Percentiles rank a stretch among this genome's conserved stretches.
phyloP scores from a whole-genome alignment of 305 asterid genomes.

The Fraxinus latifolia region DNA sequence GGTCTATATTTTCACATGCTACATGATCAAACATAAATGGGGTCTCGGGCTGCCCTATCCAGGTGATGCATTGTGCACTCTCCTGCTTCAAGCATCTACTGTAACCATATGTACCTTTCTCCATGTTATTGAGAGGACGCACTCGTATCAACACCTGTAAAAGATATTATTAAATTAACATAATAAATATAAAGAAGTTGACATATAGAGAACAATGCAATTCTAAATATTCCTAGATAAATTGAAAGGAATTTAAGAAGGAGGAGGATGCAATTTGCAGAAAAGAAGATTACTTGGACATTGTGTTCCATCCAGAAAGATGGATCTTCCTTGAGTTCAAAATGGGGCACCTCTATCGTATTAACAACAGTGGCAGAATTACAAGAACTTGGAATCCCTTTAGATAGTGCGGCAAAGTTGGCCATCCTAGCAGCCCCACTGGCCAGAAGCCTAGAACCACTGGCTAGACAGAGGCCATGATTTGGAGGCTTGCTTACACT shows the following conservation, averaged over 20 bases:
- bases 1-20: conserved; percentile 84
- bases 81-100: conserved; percentile 91
- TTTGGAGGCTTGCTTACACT: conserved; percentile 79
- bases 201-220: background rate
- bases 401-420: conserved; percentile 56
- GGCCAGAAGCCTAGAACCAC: conserved; percentile 57
- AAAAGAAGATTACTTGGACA: conserved; percentile 66
- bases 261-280: background rate
- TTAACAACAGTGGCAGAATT: conserved; percentile 47
- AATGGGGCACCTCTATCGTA: conserved; percentile 72
- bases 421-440: conserved; percentile 54
- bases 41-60: conserved; percentile 92
- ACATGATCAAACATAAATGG: conserved; percentile 94
- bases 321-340: conserved; percentile 85
- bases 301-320: conserved; percentile 96
- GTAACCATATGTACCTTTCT: conserved; percentile 61
- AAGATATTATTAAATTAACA: background rate
- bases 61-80: conserved; percentile 69
- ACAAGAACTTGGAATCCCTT: conserved; percentile 60
- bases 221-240: conserved; percentile 3
- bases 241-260: background rate
- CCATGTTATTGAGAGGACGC: conserved; percentile 77
- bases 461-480: conserved; percentile 49
- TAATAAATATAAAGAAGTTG: background rate
- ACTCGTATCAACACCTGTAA: conserved; percentile 83